phyloP scores from a whole-genome alignment of 306 rosid species.

The Sindora glabra region DNA sequence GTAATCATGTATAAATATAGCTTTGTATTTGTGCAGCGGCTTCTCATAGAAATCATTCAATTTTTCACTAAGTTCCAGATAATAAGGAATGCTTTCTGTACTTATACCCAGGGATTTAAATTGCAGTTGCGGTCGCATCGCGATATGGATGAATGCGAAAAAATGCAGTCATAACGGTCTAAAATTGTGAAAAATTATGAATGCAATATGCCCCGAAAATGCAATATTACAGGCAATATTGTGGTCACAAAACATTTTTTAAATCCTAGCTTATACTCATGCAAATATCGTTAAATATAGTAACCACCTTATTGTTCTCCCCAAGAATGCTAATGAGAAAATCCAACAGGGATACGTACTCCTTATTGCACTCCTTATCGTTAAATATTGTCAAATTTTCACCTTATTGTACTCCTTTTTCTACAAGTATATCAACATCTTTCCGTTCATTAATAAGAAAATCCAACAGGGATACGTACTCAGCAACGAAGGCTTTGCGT shows the following conservation, averaged over 20 bases:
- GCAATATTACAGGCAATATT: too few species aligned
- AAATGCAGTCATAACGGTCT: too few species aligned
- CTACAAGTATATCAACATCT: constrained; percentile 19
- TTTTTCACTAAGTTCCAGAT: background rate
- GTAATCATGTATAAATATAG: constrained; percentile 2
- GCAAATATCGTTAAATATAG: background rate
- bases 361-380: too few species aligned
- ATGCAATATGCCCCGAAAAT: too few species aligned
- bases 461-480: constrained; percentile 10
- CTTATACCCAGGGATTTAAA: too few species aligned
- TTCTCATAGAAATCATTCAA: background rate
- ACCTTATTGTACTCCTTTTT: background rate
- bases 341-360: too few species aligned
- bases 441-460: background rate
- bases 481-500: background rate
- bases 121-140: too few species aligned
- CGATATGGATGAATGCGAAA: too few species aligned
- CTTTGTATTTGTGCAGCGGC: constrained; percentile 2
- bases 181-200: too few species aligned
- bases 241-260: too few species aligned
- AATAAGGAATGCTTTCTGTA: too few species aligned
- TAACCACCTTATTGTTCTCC: background rate
- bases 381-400: too few species aligned
- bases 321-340: background rate
- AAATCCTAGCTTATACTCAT: background rate